Base-by-base conservation (phyloP, 768 basidiomycete species). In the Russula sp. region DNA sequence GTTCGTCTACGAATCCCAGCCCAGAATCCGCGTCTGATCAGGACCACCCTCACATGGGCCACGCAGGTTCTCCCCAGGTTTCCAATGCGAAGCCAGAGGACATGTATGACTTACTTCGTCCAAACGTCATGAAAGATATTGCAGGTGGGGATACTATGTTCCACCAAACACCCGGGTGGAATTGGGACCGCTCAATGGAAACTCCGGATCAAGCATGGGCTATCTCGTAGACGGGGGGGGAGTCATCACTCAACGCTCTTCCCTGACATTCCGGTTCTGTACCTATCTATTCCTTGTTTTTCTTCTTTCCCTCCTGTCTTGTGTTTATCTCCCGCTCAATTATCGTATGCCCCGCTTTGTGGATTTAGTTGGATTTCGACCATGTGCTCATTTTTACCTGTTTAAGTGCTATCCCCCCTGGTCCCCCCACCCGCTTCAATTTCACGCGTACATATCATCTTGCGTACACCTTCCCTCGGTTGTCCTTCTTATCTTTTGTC, bases 111-210 rank as follows among this genome's bases (percentile, higher is more conserved):
- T 75, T 78, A 34, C 75, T 88, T 61, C 79, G 84, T 55, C 73
- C 88, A 42, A 83, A 84, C 51, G 72, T 80, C 57, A 84, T 82
- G 77, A 82, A 83, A 70, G 88, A 88, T 72, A 83, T 91, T 40
- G 87, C 89, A 68, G 87, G 87, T 47, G 88, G 88, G 56, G 87
- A 89, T 75, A 81, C 83, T 18, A 79, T 85, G 52, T 89, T 86
- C 71, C 90, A 83, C 75, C 74, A 77, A 65, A 37, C 69, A 66
- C 74, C 74, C 57, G 80, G 80, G 47, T 91, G 85, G 85, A 90
- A 87, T 74, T 91, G 84, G 83, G 89, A 89, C 59, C 79, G 81
- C 66, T 71, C 78, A 40, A 89, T 91, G 87, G 74, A 79, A 63
- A 74, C 81, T 48, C 70, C 79, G 65, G 89, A 90, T 6, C 84